Percentiles rank a stretch among this genome's conserved stretches.
Evolutionary conservation across 1,139 yeast genomes (phyloP).

Genomic region (Scheffersomyces titani): DNA sequence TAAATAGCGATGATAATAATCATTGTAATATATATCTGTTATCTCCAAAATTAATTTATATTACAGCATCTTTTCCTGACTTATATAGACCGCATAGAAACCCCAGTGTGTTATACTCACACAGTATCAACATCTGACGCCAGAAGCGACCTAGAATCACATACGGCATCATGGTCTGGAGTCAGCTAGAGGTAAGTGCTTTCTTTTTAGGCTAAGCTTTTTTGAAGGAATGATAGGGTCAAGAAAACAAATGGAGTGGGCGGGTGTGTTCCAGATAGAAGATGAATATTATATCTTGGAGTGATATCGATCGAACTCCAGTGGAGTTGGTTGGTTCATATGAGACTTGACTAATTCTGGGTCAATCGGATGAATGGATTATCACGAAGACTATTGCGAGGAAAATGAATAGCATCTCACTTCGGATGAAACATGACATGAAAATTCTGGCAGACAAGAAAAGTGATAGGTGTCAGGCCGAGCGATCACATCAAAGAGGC

Average conservation of each 20-base stretch:
- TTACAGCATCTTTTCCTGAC: neutral
- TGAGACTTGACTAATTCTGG: neutral
- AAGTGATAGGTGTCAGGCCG: neutral
- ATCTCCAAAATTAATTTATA: neutral
- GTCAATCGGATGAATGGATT: neutral
- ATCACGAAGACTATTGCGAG: neutral
- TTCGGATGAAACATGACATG: no score
- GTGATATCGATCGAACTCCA: neutral
- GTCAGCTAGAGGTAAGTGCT: conserved; percentile 40
- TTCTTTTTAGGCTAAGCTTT: neutral
- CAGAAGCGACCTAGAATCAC: neutral
- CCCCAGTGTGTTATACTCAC: neutral
- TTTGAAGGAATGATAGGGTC: neutral
- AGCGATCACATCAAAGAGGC: neutral
- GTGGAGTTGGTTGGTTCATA: neutral
- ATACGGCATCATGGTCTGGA: conserved; percentile 33
- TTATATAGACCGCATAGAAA: neutral
- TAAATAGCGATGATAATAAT: neutral
- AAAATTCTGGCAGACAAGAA: no score
- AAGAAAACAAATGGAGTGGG: neutral
- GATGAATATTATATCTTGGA: neutral
- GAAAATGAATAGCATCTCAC: neutral
- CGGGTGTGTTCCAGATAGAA: neutral
- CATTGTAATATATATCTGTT: neutral
- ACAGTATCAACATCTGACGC: neutral